These are phyloP conservation scores for Glebionis coronaria DNA, from an alignment of 129 eudicot genomes.

Conservation along the genomic window DNA sequence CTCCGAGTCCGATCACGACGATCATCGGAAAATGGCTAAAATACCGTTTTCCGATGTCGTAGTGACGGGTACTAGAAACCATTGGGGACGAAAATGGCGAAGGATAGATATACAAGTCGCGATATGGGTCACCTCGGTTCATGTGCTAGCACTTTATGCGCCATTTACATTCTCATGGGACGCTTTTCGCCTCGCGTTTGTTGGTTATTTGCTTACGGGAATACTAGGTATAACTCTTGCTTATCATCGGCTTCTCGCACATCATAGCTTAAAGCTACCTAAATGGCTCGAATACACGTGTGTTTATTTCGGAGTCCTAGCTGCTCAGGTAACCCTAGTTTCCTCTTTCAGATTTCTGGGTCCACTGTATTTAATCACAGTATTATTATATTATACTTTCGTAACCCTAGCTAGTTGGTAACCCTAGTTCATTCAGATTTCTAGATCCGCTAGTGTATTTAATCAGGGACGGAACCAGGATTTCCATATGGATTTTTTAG, in stretches of 20 bases:
- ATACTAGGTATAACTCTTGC: conserved; percentile 32
- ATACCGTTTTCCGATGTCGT: conserved; percentile 36
- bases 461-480: too few species aligned
- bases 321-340: conserved; percentile 25
- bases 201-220: conserved; percentile 34
- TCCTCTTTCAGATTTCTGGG: too few species aligned
- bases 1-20: conserved; percentile 28
- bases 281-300: conserved; percentile 41
- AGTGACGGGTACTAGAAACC: conserved; percentile 30
- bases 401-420: too few species aligned
- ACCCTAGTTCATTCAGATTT: too few species aligned
- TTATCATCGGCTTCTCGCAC: conserved; percentile 36
- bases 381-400: too few species aligned
- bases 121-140: conserved; percentile 23
- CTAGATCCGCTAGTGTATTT: too few species aligned
- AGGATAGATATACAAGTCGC: conserved; percentile 33
- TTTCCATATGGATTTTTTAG: too few species aligned
- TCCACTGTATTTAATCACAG: too few species aligned
- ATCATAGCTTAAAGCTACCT: conserved; percentile 34
- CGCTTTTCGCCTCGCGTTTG: conserved; percentile 23
- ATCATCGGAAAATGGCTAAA: conserved; percentile 33
- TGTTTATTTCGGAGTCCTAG: conserved; percentile 36
- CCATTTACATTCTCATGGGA: conserved; percentile 38
- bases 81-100: conserved; percentile 30
- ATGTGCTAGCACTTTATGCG: conserved; percentile 30